phyloP scores from a whole-genome alignment of 2,329 filamentous ascomycete species.

The Phyllosticta paracitricarpa region DNA sequence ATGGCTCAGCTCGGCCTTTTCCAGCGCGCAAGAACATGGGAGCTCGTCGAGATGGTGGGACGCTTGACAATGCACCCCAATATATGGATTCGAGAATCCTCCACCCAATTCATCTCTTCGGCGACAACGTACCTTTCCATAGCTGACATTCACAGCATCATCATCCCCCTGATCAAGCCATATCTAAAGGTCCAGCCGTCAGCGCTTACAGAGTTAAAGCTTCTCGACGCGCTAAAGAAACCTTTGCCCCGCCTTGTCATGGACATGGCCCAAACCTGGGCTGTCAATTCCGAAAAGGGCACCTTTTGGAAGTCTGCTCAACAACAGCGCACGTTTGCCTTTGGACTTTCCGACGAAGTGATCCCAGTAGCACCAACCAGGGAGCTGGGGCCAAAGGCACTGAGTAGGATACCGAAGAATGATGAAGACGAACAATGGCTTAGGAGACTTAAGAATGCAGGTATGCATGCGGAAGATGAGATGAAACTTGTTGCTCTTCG shows the following conservation, averaged over 20 bases:
- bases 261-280: constrained; percentile 81
- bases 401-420: constrained; percentile 61
- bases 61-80: constrained; percentile 92
- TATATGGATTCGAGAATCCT: constrained; percentile 85
- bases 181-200: constrained; percentile 69
- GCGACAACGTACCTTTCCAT: constrained; percentile 64
- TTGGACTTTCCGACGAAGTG: constrained; percentile 47
- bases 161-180: constrained; percentile 68
- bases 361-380: constrained; percentile 46
- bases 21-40: constrained; percentile 75
- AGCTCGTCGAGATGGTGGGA: constrained; percentile 71
- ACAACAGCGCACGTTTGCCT: constrained; percentile 59
- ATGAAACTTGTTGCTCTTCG: constrained; percentile 75
- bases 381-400: constrained; percentile 46
- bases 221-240: constrained; percentile 75
- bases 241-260: constrained; percentile 71
- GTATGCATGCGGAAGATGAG: constrained; percentile 74
- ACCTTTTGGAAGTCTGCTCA: constrained; percentile 77
- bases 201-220: constrained; percentile 58
- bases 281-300: constrained; percentile 66
- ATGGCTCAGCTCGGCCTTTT: constrained; percentile 83
- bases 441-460: constrained; percentile 71
- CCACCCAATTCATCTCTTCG: constrained; percentile 71
- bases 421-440: constrained; percentile 95
- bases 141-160: constrained; percentile 74